Evolutionary conservation across 2,329 filamentous ascomycete species (phyloP).

Genomic region (Colletotrichum sp.): DNA sequence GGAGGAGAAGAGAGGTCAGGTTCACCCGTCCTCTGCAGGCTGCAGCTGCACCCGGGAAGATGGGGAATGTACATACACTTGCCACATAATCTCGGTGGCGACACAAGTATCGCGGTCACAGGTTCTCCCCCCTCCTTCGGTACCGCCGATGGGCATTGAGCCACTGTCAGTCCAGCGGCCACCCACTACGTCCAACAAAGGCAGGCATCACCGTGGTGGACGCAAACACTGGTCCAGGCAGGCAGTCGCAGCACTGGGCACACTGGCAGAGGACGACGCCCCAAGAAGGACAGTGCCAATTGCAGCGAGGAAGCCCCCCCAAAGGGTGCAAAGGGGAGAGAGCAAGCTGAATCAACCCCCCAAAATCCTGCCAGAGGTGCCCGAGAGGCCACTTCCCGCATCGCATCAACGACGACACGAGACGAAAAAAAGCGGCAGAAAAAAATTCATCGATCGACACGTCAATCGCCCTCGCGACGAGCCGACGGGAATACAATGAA

Average conservation of each 20-base stretch:
- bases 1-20: neutral
- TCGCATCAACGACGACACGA: slow-evolving; percentile 16
- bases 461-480: slow-evolving; percentile 14
- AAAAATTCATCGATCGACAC: slow-evolving; percentile 10
- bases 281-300: neutral
- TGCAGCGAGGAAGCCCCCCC: neutral
- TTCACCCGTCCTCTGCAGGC: neutral
- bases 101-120: neutral
- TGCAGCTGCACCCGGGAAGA: neutral
- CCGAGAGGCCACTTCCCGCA: slow-evolving; percentile 8
- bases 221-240: slow-evolving; percentile 6
- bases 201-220: slow-evolving; percentile 6
- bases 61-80: neutral
- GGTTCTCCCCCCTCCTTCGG: slow-evolving; percentile 1
- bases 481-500: slow-evolving; percentile 28
- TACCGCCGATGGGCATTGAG: neutral
- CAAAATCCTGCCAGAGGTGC: neutral
- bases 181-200: neutral
- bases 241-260: neutral
- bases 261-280: neutral
- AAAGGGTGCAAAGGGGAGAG: neutral
- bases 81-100: neutral
- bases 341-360: neutral
- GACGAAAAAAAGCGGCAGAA: neutral
- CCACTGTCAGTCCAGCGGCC: neutral